These are phyloP conservation scores for Rubia tinctorum DNA, from an alignment of 305 asterid genomes.

Conservation along the genomic window DNA sequence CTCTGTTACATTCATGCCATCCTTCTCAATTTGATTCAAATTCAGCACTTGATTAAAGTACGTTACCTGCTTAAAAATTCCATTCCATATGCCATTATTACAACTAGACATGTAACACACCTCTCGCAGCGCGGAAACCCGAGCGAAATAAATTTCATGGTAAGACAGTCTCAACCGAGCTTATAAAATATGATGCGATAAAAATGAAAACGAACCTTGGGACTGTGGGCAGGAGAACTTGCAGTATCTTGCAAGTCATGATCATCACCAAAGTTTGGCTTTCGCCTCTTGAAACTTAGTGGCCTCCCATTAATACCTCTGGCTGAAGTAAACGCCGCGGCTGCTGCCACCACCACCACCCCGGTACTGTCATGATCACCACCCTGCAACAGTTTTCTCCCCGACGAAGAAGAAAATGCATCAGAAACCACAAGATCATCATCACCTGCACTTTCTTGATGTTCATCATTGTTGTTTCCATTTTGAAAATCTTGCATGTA, in stretches of 20 bases:
- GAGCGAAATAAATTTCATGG: not conserved
- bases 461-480: slow-evolving; percentile 13
- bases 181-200: not conserved
- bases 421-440: slow-evolving; percentile 36
- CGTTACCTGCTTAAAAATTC: slow-evolving; percentile 31
- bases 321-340: slow-evolving; percentile 3
- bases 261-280: slow-evolving; percentile 22
- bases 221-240: slow-evolving; percentile 61
- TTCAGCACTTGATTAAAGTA: slow-evolving; percentile 27
- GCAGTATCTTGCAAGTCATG: slow-evolving; percentile 63
- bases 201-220: slow-evolving; percentile 36
- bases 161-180: not conserved
- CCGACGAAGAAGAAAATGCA: slow-evolving; percentile 55
- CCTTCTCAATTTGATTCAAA: slow-evolving; percentile 27
- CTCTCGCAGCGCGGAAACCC: too few species aligned
- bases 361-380: not conserved
- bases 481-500: slow-evolving; percentile 52
- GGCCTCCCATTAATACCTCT: slow-evolving; percentile 14
- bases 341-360: not conserved
- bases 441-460: not conserved
- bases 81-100: not conserved
- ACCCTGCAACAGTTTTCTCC: slow-evolving; percentile 22
- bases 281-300: slow-evolving; percentile 41
- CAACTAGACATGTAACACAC: too few species aligned
- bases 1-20: slow-evolving; percentile 23